Conservation (phyloP, 176 grass and related monocot species). For the Otatea glauca region DNA sequence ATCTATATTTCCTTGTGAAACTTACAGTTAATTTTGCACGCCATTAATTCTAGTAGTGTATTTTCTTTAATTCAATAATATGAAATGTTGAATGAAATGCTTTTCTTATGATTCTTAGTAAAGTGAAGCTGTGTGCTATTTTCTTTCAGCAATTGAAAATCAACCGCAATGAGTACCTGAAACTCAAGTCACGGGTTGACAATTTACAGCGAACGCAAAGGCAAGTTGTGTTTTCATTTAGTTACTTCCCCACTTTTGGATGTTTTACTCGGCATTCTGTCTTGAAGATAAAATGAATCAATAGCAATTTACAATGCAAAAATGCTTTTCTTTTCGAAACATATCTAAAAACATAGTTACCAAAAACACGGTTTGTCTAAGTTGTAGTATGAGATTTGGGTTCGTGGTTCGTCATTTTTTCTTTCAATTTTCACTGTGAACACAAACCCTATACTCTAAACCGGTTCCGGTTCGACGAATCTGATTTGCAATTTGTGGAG, state of each 20-base stretch:
- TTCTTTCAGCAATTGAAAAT: constrained; percentile 57
- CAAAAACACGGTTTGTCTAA: too few species aligned
- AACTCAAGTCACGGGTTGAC: constrained; percentile 70
- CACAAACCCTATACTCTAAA: too few species aligned
- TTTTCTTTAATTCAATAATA: constrained; percentile 3
- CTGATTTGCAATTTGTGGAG: too few species aligned
- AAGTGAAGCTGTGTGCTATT: constrained; percentile 23
- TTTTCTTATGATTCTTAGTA: neutral
- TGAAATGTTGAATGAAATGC: neutral
- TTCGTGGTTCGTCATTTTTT: too few species aligned
- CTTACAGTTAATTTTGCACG: neutral
- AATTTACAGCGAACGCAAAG: constrained; percentile 74
- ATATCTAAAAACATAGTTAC: too few species aligned
- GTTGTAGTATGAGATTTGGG: too few species aligned
- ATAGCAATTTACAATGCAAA: neutral
- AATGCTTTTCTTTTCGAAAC: neutral
- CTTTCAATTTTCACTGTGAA: too few species aligned
- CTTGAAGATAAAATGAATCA: neutral
- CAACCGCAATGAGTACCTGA: constrained; percentile 78
- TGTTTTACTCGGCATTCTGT: neutral
- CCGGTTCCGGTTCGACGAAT: too few species aligned
- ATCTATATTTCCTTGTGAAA: neutral
- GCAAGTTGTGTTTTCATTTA: constrained; percentile 13
- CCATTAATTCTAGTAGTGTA: neutral
- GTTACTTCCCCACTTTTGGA: neutral